phyloP scores from a whole-genome alignment of 352 stramenopile species.

The Aphanomyces stellatus region DNA sequence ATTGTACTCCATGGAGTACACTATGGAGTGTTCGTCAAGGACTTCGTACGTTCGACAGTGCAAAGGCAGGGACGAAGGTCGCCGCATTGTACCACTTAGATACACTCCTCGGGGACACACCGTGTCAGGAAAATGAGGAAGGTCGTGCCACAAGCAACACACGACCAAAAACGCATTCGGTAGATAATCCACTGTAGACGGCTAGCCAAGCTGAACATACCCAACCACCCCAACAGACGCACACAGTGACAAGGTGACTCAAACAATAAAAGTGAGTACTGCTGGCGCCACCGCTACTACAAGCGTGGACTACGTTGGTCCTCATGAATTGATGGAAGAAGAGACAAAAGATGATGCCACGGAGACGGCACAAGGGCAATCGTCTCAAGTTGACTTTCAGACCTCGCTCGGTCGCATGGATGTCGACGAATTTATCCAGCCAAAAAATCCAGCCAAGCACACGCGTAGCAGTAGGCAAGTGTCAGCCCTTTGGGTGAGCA shows the following conservation, averaged over 20 bases:
- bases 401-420: neutral
- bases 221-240: neutral
- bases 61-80: neutral
- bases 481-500: neutral
- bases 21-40: neutral
- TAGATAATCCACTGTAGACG: neutral
- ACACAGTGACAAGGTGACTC: neutral
- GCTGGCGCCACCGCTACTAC: too few relatives aligned
- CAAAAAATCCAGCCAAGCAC: neutral
- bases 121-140: neutral
- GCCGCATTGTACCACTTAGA: neutral
- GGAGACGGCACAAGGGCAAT: neutral
- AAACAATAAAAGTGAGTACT: too few relatives aligned
- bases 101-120: neutral
- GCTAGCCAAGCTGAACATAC: too few relatives aligned
- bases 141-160: neutral
- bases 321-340: too few relatives aligned
- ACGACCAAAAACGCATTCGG: neutral
- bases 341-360: neutral
- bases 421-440: neutral
- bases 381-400: neutral
- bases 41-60: neutral
- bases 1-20: neutral
- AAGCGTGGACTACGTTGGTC: too few relatives aligned
- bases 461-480: neutral